A percentile compares a stretch with the other conserved stretches of the same genome.
Conservation (phyloP, 108 stramenopile species). For the Bacterosira constricta region DNA sequence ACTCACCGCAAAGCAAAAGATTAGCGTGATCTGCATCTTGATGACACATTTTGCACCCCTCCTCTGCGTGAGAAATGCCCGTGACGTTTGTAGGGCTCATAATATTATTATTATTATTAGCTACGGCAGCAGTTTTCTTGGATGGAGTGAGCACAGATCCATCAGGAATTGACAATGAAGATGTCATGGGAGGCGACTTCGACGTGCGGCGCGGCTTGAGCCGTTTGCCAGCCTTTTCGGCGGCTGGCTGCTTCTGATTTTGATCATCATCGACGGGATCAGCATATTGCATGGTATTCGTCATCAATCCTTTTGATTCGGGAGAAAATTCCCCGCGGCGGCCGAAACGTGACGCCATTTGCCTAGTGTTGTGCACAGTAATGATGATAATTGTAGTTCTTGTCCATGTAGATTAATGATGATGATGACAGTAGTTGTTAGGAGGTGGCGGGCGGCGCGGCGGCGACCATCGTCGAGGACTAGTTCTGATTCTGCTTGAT, state of each 20-base stretch:
- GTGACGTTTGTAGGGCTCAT: neutral
- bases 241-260: neutral
- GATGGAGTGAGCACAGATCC: neutral
- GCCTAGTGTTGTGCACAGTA: neutral
- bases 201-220: neutral
- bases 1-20: conserved; percentile 79
- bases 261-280: neutral
- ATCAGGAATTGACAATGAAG: neutral
- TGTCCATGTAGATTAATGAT: neutral
- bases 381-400: neutral
- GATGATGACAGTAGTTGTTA: neutral
- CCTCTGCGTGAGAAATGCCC: conserved; percentile 11
- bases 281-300: neutral
- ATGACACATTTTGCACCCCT: conserved; percentile 72
- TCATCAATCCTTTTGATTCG: conserved; percentile 21
- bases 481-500: too few species aligned
- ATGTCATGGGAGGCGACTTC: neutral
- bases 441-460: neutral
- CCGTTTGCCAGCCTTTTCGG: neutral
- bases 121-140: neutral
- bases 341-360: conserved; percentile 31
- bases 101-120: neutral
- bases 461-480: too few species aligned
- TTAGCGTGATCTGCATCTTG: conserved; percentile 82
- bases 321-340: conserved; percentile 24